A percentile compares a stretch with the other conserved stretches of the same genome.
Conservation (phyloP, 768 basidiomycete genomes). For the Hemileccinum rubropunctum region DNA sequence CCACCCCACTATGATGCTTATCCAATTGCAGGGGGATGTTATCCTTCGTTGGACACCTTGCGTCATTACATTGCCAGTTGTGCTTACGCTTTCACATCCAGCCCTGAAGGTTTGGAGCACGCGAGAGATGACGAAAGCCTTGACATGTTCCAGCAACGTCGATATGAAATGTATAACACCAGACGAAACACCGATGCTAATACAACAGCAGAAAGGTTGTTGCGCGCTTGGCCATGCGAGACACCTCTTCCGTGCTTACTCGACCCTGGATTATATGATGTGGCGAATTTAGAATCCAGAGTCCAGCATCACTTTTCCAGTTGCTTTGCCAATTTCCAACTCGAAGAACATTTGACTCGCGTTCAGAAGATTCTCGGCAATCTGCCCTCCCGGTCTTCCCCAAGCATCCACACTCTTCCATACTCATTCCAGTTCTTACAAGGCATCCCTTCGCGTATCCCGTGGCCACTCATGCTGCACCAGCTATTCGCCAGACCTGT, state of each 20-base stretch:
- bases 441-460: background rate
- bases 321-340: conserved; percentile 13
- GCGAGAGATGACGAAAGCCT: no score
- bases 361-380: conserved; percentile 11
- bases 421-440: conserved; percentile 2
- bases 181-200: background rate
- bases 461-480: background rate
- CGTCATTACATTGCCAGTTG: background rate
- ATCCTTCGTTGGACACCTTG: conserved; percentile 1
- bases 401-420: background rate
- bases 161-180: background rate
- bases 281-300: background rate
- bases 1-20: conserved; percentile 5
- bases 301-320: conserved; percentile 8
- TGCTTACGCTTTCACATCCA: background rate
- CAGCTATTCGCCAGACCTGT: background rate
- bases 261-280: conserved; percentile 1
- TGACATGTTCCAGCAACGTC: no score
- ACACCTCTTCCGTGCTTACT: background rate
- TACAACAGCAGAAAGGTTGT: background rate
- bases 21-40: conserved; percentile 5
- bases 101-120: conserved; percentile 12
- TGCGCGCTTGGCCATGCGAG: conserved; percentile 15
- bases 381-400: background rate
- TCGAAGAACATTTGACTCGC: conserved; percentile 8